Conservation (phyloP, 805 yeast species). For the Zygoascus bituminiphila region DNA sequence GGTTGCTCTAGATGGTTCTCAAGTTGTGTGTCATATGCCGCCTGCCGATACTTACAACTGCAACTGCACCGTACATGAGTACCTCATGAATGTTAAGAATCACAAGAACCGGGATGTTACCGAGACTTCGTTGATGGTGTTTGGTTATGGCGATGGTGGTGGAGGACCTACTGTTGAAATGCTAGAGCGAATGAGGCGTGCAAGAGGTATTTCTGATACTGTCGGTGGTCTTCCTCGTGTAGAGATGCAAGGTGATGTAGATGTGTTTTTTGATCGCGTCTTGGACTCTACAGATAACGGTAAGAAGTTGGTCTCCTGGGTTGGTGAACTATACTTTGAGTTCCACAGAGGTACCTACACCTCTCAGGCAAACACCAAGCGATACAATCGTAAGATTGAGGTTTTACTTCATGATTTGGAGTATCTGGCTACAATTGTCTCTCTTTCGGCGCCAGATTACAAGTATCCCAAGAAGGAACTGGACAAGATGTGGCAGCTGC, state of each 20-base stretch:
- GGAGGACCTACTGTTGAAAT: conserved; percentile 95
- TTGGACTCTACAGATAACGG: conserved; percentile 59
- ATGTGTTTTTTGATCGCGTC: conserved; percentile 64
- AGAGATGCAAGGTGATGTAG: conserved; percentile 65
- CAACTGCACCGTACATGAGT: conserved; percentile 85
- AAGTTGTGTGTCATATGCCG: conserved; percentile 94
- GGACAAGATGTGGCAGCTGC: conserved; percentile 74
- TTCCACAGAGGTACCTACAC: conserved; percentile 97
- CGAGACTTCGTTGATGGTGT: conserved; percentile 70
- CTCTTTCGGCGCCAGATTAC: conserved; percentile 45
- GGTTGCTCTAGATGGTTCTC: conserved; percentile 92
- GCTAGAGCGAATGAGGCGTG: conserved; percentile 85
- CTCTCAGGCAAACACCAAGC: conserved; percentile 80
- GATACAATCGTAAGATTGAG: conserved; percentile 69
- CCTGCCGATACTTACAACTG: conserved; percentile 98
- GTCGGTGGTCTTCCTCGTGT: conserved; percentile 78
- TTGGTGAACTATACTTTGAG: conserved; percentile 89
- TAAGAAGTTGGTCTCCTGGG: conserved; percentile 69
- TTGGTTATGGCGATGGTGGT: conserved; percentile 97
- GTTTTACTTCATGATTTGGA: conserved; percentile 77
- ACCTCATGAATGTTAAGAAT: conserved; percentile 64
- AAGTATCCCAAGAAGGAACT: conserved; percentile 65
- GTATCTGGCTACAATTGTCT: conserved; percentile 67
- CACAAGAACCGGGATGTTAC: conserved; percentile 78
- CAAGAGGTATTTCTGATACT: conserved; percentile 80